Base-by-base conservation (phyloP, 805 yeast species). In the Metschnikowia chrysomelidarum region DNA sequence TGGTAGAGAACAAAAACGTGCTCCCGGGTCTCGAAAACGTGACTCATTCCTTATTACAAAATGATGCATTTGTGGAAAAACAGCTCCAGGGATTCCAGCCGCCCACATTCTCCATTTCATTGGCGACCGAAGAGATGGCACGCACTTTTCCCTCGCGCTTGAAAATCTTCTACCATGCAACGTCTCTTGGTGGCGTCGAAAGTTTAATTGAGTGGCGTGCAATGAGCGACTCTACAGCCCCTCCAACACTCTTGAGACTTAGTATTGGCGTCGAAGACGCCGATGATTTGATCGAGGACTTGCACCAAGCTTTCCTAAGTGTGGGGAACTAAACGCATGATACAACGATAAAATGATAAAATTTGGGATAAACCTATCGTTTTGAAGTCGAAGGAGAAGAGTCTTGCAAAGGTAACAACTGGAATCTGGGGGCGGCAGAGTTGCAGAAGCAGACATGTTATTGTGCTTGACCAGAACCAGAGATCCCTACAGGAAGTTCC, bases 131-230 rank as follows among this genome's bases (percentile, higher is more conserved):
- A 30, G 76, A 75, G 6, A 59, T 67, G 23, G 95, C 96, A 0
- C 75, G 70, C 45, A 36, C 49, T 7, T 64, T 89, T 11, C 94
- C 95, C 6, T 66, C 80, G 3, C 73, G 67, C 40, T 64, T 87
- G 40, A 73, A 76, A 47, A 75, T 74, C 44, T 87, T 88, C 65
- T 82, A 81, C 48, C 98, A 89, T 60, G 95, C 96, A 4, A 88
- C 96, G 0, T 87, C 96, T 2, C 67, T 91, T 18, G 97, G 97
- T 24, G 96, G 97, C 15, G 86, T 84, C 10, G 97, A 91, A 60
- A 82, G 94, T 29, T 65, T 88, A 52, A 78, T 89, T 38, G 97
- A 89, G 60, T 87, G 96, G 95, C 76, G 96, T 54, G 81, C 87
- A 0, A 53, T 89, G 62, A 73, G 82, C 16, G 69, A 87, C 53